Percentiles rank a stretch among this genome's conserved stretches.
phyloP scores from a whole-genome alignment of 495 filamentous ascomycete species.

The Penicillium antarcticum region DNA sequence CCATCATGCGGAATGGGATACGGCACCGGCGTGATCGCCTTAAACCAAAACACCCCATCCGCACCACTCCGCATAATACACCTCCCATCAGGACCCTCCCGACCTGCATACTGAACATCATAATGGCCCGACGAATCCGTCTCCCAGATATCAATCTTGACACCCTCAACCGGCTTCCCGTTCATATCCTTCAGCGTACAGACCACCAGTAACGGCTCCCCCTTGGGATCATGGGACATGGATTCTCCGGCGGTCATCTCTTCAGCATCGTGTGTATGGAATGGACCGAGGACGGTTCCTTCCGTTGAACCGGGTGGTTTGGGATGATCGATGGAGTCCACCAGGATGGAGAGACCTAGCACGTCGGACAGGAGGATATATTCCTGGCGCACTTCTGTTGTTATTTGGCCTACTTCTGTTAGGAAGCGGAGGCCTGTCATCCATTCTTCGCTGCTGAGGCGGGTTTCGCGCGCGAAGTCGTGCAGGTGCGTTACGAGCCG shows the following conservation, averaged over 20 bases:
- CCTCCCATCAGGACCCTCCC: constrained; percentile 71
- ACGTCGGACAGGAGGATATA: constrained; percentile 94
- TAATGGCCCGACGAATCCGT: constrained; percentile 84
- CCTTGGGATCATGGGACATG: constrained; percentile 65
- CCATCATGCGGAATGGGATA: constrained; percentile 92
- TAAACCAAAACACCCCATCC: constrained; percentile 82
- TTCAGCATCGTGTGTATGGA: constrained; percentile 88
- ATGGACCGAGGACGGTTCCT: constrained; percentile 87
- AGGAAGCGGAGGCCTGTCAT: constrained; percentile 70
- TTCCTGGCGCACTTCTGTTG: constrained; percentile 74
- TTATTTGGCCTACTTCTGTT: constrained; percentile 70
- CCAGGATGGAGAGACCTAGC: constrained; percentile 82
- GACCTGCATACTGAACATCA: constrained; percentile 78
- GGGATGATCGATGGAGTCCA: constrained; percentile 90
- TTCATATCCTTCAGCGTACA: constrained; percentile 69
- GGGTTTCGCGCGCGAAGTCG: constrained; percentile 78
- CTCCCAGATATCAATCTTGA: constrained; percentile 91
- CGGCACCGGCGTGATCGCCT: constrained; percentile 79
- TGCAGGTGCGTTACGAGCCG: constrained; percentile 76
- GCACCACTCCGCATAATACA: constrained; percentile 71
- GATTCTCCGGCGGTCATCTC: constrained; percentile 56
- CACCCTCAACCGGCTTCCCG: constrained; percentile 64
- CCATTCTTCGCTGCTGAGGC: constrained; percentile 77
- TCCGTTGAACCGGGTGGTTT: constrained; percentile 74
- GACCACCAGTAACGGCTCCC: constrained; percentile 65